Base-by-base conservation (phyloP, 768 basidiomycete genomes). In the Lentinula raphanica region DNA sequence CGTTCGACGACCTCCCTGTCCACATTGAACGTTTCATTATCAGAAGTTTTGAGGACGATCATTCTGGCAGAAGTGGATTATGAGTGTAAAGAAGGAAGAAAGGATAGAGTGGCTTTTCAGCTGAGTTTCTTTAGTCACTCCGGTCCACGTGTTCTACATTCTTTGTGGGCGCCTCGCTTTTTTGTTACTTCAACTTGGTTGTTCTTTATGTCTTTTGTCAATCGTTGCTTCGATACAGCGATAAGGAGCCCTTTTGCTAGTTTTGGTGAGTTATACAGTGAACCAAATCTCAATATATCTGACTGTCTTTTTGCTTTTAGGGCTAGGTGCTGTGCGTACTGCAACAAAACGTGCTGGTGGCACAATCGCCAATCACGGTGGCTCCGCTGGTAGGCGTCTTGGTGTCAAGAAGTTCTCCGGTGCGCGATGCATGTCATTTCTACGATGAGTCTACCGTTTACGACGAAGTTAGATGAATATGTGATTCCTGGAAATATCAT, bases 271-370 rank as follows among this genome's bases (percentile, higher is more conserved):
- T 62, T 40, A 59, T 57, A 31, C 42, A 55, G 25, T 40, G 35
- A 13, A 27, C 7, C 8, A 6, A 53, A 53, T 13, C 38, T 21
- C 32, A 36, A 35, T 23, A 28, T 1, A 54, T 35, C 7, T 31
- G 39, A 42, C 21, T 28, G 23, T 58, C 25, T 54, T 19, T 42
- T 17, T 49, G 55, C 29, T 45, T 49, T 11, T 31, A 80, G 80
- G 72, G 32, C 56, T 74, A 66, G 86, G 87, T 29, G 83, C 94
- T 42, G 77, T 96, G 49, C 87, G 96, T 68, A 96, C 90, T 12
- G 94, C 97, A 35, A 98, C 97, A 58, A 99, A 99, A 73, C 86
- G 93, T 42, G 96, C 94, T 45, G 96, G 95, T 65, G 97, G 97
- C 39, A 92, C 89, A 7, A 89, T 94, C 2, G 86, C 89, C 70